Base-by-base conservation (phyloP, 2,329 filamentous ascomycete genomes). In the Raffaelea albimanens region DNA sequence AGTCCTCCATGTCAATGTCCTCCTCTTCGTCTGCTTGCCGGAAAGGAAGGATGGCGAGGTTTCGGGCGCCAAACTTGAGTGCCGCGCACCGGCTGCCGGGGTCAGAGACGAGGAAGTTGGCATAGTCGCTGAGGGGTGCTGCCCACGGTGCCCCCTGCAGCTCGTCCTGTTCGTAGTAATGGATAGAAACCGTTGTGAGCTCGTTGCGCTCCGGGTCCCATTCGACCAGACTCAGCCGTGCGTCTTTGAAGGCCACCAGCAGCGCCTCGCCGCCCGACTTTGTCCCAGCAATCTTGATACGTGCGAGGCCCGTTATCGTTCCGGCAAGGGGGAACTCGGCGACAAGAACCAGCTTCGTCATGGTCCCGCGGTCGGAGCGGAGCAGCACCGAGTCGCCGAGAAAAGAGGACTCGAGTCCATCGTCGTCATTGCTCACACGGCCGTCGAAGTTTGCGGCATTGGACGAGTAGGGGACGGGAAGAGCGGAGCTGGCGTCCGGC, bases 151-250 rank as follows among this genome's bases (percentile, higher is more conserved):
- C 85, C 46, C 84, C 82, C 55, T 85, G 80, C 52, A 91, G 72
- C 61, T 95, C 90, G 60, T 96, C 90, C 63, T 93, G 87, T 65
- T 98, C 93, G 67, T 97, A 98, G 72, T 90, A 97, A 69, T 98
- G 93, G 58, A 98, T 91, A 45, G 91, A 97, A 53, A 93, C 80
- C 46, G 91, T 97, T 57, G 84, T 82, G 57, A 97, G 82, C 45
- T 79, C 78, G 64, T 86, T 76, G 55, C 80, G 81, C 61, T 85
- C 80, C 9, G 87, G 82, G 62, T 97, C 87, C 93, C 93, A 98
- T 68, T 96, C 87, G 48, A 95, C 75, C 63, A 98, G 72, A 64
- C 87, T 94, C 60, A 97, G 76, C 67, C 95, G 95, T 39, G 93
- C 93, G 67, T 95, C 89, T 60, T 85, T 85, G 66, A 91, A 85